A percentile compares a stretch with the other conserved stretches of the same genome.
These are phyloP conservation scores for Calonectria honghensis DNA, from an alignment of 2,329 filamentous ascomycete genomes.

Conservation along the genomic window DNA sequence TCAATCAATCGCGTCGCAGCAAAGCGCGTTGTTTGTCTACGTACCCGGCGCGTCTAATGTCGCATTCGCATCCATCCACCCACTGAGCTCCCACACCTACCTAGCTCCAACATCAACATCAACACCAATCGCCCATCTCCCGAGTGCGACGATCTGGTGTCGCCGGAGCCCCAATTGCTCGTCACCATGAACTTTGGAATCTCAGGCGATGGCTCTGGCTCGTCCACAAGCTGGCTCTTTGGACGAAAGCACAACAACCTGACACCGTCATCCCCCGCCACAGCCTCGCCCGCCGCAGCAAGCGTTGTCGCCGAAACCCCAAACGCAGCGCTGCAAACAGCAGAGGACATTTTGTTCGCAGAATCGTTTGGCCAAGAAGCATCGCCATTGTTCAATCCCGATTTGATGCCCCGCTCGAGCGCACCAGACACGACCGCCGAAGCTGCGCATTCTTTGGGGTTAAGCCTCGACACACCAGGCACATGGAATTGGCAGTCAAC, in stretches of 20 bases:
- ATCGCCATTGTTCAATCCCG: conserved; percentile 51
- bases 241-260: conserved; percentile 43
- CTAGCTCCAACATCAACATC: background rate
- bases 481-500: conserved; percentile 47
- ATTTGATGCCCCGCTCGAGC: conserved; percentile 35
- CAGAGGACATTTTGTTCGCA: conserved; percentile 52
- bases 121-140: background rate
- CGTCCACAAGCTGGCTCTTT: conserved; percentile 46
- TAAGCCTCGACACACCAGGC: conserved; percentile 40
- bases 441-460: conserved; percentile 13
- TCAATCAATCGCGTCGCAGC: conserved; percentile 5
- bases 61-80: conserved; percentile 3
- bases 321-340: conserved; percentile 34
- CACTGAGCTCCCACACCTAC: background rate
- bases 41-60: conserved; percentile 1
- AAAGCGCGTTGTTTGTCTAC: conserved; percentile 4
- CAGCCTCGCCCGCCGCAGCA: conserved; percentile 38
- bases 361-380: conserved; percentile 51
- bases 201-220: conserved; percentile 42
- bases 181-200: conserved; percentile 49
- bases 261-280: conserved; percentile 45
- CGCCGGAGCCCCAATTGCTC: background rate
- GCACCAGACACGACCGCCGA: conserved; percentile 30
- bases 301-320: conserved; percentile 33
- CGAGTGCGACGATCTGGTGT: background rate